These are phyloP conservation scores for Trypanosoma avium DNA, from an alignment of 208 protist species.

Conservation along the genomic window DNA sequence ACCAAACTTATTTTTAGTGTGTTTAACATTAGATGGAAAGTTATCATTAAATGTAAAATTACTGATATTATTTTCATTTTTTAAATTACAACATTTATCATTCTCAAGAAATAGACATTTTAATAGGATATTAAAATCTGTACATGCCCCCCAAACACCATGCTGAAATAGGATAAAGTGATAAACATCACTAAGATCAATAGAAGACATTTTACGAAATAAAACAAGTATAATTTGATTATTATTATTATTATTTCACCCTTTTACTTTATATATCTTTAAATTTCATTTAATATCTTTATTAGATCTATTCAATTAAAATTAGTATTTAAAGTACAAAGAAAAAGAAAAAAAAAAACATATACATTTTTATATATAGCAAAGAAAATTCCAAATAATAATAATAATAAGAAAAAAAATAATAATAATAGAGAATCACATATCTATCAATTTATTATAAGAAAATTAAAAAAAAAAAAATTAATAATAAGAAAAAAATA, in stretches of 20 bases:
- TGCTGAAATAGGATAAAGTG: constrained; percentile 75
- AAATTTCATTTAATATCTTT: too few species aligned
- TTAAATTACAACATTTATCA: constrained; percentile 29
- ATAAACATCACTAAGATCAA: constrained; percentile 27
- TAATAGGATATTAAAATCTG: constrained; percentile 49
- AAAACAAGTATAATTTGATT: constrained; percentile 6
- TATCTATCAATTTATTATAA: neutral
- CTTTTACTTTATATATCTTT: neutral
- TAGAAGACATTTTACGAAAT: neutral
- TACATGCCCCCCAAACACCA: constrained; percentile 47
- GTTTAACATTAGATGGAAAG: neutral
- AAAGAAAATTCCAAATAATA: too few species aligned
- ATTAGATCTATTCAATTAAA: too few species aligned
- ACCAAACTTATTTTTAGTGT: constrained; percentile 18
- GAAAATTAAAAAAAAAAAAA: constrained; percentile 5
- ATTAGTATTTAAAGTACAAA: too few species aligned
- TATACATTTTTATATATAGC: neutral
- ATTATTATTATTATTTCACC: constrained; percentile 7
- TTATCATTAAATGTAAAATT: neutral
- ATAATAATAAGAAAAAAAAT: constrained; percentile 1
- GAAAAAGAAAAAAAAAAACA: constrained; percentile 10
- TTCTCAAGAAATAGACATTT: constrained; percentile 15
- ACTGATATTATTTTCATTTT: constrained; percentile 20
- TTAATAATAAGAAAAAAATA: constrained; percentile 13
- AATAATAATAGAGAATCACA: constrained; percentile 10